Percentiles rank a stretch among this genome's conserved stretches.
Evolutionary conservation across 129 eudicot species (phyloP).

Genomic region (Calendula officinalis): DNA sequence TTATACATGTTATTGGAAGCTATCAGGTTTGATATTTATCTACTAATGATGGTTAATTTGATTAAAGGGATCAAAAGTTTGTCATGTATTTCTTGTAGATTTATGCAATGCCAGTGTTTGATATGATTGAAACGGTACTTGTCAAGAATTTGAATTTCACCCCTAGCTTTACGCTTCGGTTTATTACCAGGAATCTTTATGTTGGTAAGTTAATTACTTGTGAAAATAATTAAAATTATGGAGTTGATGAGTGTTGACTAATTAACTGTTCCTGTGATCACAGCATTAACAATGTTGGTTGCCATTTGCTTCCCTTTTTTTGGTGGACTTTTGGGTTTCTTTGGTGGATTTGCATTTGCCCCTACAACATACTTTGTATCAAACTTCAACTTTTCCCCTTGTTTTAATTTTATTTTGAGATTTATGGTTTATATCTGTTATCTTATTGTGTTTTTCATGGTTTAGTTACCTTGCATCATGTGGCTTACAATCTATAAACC

Average conservation of each 20-base stretch:
- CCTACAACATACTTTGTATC: conserved; percentile 59
- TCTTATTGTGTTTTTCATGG: conserved; percentile 3
- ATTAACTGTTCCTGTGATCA: not conserved
- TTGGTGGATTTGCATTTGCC: conserved; percentile 66
- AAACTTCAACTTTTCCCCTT: conserved; percentile 13
- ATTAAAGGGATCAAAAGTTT: not conserved
- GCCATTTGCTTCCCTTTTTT: conserved; percentile 59
- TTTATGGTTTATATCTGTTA: not conserved
- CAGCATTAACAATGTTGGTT: conserved; percentile 68
- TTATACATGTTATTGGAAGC: conserved; percentile 29
- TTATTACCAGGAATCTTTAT: conserved; percentile 51
- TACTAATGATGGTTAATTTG: not conserved
- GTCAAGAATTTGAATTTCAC: conserved; percentile 53
- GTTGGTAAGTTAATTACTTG: conserved; percentile 46
- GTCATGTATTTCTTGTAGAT: conserved; percentile 29
- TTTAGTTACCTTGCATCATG: conserved; percentile 83
- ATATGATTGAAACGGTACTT: conserved; percentile 67
- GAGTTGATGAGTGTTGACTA: not conserved
- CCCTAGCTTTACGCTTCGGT: conserved; percentile 48
- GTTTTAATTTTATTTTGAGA: not conserved
- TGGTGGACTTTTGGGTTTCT: conserved; percentile 57
- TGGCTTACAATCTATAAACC: conserved; percentile 82
- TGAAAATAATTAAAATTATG: not conserved
- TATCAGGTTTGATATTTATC: conserved; percentile 23
- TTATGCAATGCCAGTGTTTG: conserved; percentile 85